Evolutionary conservation across 257 asterid genomes (phyloP), one percentile per base, ranked within the genome.

Genomic region (Gentiana straminea): DNA sequence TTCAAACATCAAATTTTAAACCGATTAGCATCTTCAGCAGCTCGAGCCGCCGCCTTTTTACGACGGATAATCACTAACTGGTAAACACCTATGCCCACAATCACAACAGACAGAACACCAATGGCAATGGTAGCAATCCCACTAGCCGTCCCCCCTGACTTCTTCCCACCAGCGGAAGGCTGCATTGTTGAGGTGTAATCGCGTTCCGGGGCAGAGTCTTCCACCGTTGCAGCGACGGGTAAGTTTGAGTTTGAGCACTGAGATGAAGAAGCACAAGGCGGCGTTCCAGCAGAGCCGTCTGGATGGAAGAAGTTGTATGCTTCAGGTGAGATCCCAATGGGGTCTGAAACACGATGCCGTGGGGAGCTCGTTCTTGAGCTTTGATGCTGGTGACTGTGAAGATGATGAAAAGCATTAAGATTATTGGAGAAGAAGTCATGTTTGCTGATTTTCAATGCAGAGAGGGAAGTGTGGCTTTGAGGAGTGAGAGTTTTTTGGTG

Each of bases 221-320:
- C 65, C 60, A 78, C 67, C 0, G 69, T 61, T n/a, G 81, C 75
- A 13, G 79, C 77, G 8, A 66, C 68, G 24, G 81, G 79, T 54
- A 72, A 56, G 39, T 68, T 62, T 34, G 76, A 66, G 39, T 68
- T 62, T 34, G 76, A 66, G 62, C 73, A 67, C 13, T 62, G 51
- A 43, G 72, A 49, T 52, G 64, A n/a, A 48, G 43, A 60, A 41
- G 46, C 46, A 36, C 70, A 65, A 9, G 63, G 66, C 35, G 15
- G 58, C 24, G 47, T 63, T 15, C 47, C 49, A 36, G 37, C 55
- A 12, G 54, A 53, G 35, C 64, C 53, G 10, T 75, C 65, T 24
- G 84, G 77, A 59, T 75, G 65, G 50, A 78, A 78, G 44, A 72
- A 78, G 0, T 67, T 71, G 47, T 72, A 78, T 33, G 79, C 79